These are phyloP conservation scores for Ascochyta lentis DNA, from an alignment of 2,329 filamentous ascomycete genomes.

Conservation along the genomic window DNA sequence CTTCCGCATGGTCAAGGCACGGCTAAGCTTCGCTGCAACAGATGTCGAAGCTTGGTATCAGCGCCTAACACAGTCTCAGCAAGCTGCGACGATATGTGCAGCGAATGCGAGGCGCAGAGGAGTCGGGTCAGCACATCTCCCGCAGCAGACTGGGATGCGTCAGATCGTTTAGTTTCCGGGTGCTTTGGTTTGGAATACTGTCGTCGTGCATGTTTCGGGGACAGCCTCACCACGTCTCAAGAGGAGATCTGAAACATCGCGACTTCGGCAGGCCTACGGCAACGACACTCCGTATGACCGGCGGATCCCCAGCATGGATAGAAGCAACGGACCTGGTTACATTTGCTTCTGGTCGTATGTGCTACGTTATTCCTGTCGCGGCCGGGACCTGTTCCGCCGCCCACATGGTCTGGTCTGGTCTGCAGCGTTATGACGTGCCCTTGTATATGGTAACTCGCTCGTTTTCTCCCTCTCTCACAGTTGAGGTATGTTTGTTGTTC, in stretches of 20 bases:
- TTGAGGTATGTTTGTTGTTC: background rate
- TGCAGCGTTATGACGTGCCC: background rate
- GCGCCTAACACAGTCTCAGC: conserved; percentile 34
- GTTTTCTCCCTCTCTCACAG: no score
- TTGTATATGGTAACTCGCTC: background rate
- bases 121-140: conserved; percentile 8
- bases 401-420: background rate
- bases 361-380: background rate
- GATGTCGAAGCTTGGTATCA: conserved; percentile 31
- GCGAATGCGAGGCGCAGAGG: conserved; percentile 5
- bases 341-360: background rate
- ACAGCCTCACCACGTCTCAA: conserved; percentile 33
- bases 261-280: conserved; percentile 16
- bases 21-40: conserved; percentile 21
- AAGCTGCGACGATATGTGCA: conserved; percentile 20
- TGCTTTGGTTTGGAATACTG: conserved; percentile 16
- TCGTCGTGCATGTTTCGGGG: conserved; percentile 28
- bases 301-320: background rate
- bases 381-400: background rate
- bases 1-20: background rate
- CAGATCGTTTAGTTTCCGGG: conserved; percentile 20
- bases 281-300: background rate
- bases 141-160: conserved; percentile 21
- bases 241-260: conserved; percentile 37
- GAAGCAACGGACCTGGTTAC: background rate